A percentile compares a stretch with the other conserved stretches of the same genome.
phyloP scores from a whole-genome alignment of 1,284 basidiomycete genomes.

The Ustilago esculenta region DNA sequence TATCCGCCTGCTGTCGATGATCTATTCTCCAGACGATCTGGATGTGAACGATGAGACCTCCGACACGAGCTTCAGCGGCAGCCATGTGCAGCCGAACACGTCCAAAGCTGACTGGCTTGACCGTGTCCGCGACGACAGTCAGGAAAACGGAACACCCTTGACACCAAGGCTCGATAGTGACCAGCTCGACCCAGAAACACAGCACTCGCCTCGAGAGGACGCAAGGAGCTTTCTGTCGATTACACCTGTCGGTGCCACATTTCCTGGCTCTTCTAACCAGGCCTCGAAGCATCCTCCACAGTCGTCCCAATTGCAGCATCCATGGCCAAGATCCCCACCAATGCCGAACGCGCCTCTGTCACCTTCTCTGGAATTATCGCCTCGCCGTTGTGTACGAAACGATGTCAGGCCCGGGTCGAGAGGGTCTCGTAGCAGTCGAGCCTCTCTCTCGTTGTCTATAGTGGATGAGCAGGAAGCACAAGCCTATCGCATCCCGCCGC shows the following conservation, averaged over 20 bases:
- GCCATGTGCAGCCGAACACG: constrained; percentile 4
- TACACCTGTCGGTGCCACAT: constrained; percentile 24
- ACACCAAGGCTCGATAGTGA: constrained; percentile 15
- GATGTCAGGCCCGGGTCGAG: constrained; percentile 16
- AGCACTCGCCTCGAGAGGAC: constrained; percentile 17
- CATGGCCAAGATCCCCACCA: constrained; percentile 27
- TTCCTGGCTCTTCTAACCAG: constrained; percentile 4
- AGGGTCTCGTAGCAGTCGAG: constrained; percentile 22
- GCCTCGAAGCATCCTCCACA: background rate
- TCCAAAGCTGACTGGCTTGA: constrained; percentile 36
- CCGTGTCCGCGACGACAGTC: constrained; percentile 25
- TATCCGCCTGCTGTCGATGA: constrained; percentile 64
- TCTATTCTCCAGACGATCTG: constrained; percentile 45
- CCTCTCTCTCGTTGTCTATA: constrained; percentile 37
- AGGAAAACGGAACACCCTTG: background rate
- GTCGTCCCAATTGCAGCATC: constrained; percentile 6
- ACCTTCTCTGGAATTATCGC: constrained; percentile 21
- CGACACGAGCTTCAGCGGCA: constrained; percentile 23
- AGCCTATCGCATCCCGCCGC: constrained; percentile 15
- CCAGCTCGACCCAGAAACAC: background rate
- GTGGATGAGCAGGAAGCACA: constrained; percentile 43
- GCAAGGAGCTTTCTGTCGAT: constrained; percentile 28
- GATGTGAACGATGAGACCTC: constrained; percentile 9
- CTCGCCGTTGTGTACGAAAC: constrained; percentile 16
- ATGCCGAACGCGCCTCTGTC: constrained; percentile 14